These are phyloP conservation scores for Lachnellula suecica DNA, from an alignment of 2,329 filamentous ascomycete genomes.

Conservation along the genomic window DNA sequence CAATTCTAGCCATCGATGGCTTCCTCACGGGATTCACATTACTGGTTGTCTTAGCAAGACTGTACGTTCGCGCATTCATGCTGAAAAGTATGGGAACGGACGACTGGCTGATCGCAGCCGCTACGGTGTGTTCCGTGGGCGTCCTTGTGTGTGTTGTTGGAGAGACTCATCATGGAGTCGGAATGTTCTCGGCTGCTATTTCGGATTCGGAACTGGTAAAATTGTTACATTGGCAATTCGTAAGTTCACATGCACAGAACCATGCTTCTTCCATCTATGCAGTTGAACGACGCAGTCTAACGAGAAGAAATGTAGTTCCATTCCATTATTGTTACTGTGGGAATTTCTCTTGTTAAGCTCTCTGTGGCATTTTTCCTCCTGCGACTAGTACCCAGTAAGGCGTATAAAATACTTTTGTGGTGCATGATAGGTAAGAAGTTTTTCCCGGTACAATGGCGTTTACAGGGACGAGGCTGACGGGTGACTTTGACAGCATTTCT, in stretches of 20 bases:
- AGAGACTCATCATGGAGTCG: conserved; percentile 43
- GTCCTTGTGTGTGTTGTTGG: conserved; percentile 27
- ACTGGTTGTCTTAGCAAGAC: conserved; percentile 36
- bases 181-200: conserved; percentile 39
- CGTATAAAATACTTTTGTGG: conserved; percentile 41
- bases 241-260: not conserved
- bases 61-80: conserved; percentile 44
- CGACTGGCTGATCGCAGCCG: conserved; percentile 44
- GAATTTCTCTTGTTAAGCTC: conserved; percentile 45
- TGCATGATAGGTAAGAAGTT: conserved; percentile 39
- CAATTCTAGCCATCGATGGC: conserved; percentile 39
- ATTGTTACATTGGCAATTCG: conserved; percentile 39
- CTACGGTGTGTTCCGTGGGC: conserved; percentile 29
- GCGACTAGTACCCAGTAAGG: conserved; percentile 39
- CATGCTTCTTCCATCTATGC: too few relatives aligned
- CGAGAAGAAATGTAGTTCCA: conserved; percentile 32
- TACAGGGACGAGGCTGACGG: conserved; percentile 13
- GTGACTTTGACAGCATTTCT: conserved; percentile 38
- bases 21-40: conserved; percentile 36
- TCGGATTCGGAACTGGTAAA: conserved; percentile 29
- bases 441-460: not conserved
- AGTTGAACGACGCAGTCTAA: too few relatives aligned
- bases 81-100: conserved; percentile 45
- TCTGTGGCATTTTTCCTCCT: conserved; percentile 47
- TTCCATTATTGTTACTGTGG: conserved; percentile 41